Conservation (phyloP, 2,329 filamentous ascomycete species). For the Sarocladium brachiariae region DNA sequence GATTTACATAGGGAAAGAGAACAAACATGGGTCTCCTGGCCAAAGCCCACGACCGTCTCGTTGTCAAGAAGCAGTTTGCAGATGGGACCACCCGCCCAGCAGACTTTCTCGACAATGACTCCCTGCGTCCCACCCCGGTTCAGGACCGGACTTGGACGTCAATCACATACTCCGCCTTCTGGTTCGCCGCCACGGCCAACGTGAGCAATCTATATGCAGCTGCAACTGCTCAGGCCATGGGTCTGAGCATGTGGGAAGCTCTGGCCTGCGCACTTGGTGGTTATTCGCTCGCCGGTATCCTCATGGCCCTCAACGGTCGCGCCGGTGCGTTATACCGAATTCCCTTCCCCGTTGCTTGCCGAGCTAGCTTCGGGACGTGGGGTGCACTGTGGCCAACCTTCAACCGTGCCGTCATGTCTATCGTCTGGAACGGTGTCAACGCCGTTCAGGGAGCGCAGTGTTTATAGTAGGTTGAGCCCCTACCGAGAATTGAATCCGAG, state of each 20-base stretch:
- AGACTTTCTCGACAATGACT: background rate
- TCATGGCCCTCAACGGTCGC: slow-evolving; percentile 34
- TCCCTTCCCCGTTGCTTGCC: slow-evolving; percentile 25
- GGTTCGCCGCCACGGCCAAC: background rate
- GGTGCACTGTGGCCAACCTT: slow-evolving; percentile 38
- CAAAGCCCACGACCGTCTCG: background rate
- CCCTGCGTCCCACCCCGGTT: background rate
- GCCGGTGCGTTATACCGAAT: background rate
- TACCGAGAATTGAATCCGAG: background rate
- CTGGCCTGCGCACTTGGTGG: slow-evolving; percentile 34
- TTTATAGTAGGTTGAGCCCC: slow-evolving; percentile 14
- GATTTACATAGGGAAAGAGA: background rate
- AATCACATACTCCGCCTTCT: background rate
- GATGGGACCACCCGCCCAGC: background rate
- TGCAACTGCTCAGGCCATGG: slow-evolving; percentile 31
- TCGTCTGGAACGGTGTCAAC: slow-evolving; percentile 39
- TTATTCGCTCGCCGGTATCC: slow-evolving; percentile 30
- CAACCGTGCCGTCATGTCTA: slow-evolving; percentile 36
- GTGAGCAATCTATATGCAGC: slow-evolving; percentile 23
- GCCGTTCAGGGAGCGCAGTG: slow-evolving; percentile 27
- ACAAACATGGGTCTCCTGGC: background rate
- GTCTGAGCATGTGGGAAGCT: slow-evolving; percentile 43
- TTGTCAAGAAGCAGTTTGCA: background rate
- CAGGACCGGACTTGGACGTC: background rate
- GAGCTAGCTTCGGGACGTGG: slow-evolving; percentile 35